Conservation (phyloP, 2,329 filamentous ascomycete species). For the Macrophomina pseudophaseolina region DNA sequence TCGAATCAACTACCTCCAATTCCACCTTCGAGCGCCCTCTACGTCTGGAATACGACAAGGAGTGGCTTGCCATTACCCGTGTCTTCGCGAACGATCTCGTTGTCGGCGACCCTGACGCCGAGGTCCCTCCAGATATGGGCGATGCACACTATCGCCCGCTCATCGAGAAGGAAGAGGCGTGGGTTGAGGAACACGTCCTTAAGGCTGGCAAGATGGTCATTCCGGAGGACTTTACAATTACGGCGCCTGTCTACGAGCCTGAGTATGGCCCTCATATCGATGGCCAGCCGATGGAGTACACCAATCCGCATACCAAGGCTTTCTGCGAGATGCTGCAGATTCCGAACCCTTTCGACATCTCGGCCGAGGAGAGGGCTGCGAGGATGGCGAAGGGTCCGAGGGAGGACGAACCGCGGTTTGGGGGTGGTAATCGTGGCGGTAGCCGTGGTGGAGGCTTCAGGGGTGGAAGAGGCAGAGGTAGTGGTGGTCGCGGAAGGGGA, state of each 20-base stretch:
- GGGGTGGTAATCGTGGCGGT: conserved; percentile 29
- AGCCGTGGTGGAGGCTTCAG: conserved; percentile 35
- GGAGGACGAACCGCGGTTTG: conserved; percentile 20
- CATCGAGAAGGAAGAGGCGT: conserved; percentile 73
- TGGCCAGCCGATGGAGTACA: conserved; percentile 78
- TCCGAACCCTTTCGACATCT: conserved; percentile 74
- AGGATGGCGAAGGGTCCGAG: conserved; percentile 58
- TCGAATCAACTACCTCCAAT: conserved; percentile 45
- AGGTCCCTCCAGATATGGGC: conserved; percentile 65
- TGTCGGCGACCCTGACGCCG: conserved; percentile 60
- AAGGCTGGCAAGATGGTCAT: conserved; percentile 66
- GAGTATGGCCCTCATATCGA: conserved; percentile 61
- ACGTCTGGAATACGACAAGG: conserved; percentile 79
- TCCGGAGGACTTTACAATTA: conserved; percentile 77
- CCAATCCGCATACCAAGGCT: conserved; percentile 80
- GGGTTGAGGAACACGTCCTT: conserved; percentile 81
- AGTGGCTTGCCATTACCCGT: conserved; percentile 94
- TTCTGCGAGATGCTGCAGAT: conserved; percentile 83
- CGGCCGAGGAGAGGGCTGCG: conserved; percentile 68
- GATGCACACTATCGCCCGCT: conserved; percentile 70
- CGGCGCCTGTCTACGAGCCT: conserved; percentile 72
- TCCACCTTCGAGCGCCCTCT: conserved; percentile 53
- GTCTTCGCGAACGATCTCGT: conserved; percentile 68
- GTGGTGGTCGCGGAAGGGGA: background rate
- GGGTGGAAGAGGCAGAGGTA: conserved; percentile 31